Conservation (phyloP, 2,329 filamentous ascomycete species). For the Cladophialophora bantiana region DNA sequence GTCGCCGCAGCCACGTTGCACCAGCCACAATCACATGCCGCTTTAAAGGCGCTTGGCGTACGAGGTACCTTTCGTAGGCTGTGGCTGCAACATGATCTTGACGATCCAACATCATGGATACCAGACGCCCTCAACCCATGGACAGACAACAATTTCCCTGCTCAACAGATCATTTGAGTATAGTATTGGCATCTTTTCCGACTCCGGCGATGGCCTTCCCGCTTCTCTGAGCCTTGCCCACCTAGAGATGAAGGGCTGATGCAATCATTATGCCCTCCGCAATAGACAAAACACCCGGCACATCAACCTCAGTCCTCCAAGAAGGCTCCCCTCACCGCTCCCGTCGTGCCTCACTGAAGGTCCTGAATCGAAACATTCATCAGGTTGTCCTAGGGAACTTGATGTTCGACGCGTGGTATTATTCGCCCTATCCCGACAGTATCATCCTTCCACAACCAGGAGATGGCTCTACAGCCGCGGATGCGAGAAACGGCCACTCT, state of each 20-base stretch:
- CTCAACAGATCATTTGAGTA: background rate
- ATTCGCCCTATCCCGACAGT: slow-evolving; percentile 83
- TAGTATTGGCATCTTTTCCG: background rate
- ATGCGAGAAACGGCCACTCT: slow-evolving; percentile 37
- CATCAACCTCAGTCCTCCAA: slow-evolving; percentile 31
- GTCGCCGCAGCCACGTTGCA: background rate
- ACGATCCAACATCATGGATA: background rate
- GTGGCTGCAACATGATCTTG: background rate
- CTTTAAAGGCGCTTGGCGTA: too few species aligned
- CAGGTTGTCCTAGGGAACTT: slow-evolving; percentile 85
- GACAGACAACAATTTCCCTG: background rate
- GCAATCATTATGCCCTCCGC: slow-evolving; percentile 30
- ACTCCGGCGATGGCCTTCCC: background rate
- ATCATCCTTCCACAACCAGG: slow-evolving; percentile 35
- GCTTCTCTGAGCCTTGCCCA: background rate
- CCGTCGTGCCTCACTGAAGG: slow-evolving; percentile 35
- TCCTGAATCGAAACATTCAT: slow-evolving; percentile 72
- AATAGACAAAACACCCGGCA: slow-evolving; percentile 19
- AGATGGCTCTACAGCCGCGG: slow-evolving; percentile 44
- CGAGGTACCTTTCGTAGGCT: too few species aligned
- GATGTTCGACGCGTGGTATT: slow-evolving; percentile 89
- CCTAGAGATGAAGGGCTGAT: slow-evolving; percentile 2
- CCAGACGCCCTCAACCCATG: background rate
- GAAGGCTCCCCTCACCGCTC: slow-evolving; percentile 38
- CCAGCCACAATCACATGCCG: background rate